These are phyloP conservation scores for Schizophyllum amplum DNA, from an alignment of 1,284 basidiomycete species.

Conservation along the genomic window DNA sequence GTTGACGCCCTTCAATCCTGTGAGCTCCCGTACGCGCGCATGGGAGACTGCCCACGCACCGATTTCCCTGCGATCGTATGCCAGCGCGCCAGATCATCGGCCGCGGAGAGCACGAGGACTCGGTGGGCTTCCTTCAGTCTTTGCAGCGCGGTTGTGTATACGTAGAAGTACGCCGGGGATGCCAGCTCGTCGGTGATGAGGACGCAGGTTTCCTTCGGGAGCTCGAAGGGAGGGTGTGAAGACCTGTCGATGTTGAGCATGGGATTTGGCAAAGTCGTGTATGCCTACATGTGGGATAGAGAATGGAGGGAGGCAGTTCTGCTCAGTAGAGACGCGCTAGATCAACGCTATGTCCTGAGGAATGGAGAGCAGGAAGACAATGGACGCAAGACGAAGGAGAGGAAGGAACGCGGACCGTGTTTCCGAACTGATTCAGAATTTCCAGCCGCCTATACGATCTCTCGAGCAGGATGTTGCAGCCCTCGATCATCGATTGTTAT, in stretches of 20 bases:
- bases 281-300: background rate
- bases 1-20: background rate
- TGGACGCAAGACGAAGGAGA: too few species aligned
- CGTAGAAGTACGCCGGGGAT: constrained; percentile 59
- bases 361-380: too few species aligned
- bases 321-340: too few species aligned
- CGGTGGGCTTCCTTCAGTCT: constrained; percentile 35
- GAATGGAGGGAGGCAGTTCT: background rate
- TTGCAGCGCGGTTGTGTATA: constrained; percentile 41
- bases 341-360: too few species aligned
- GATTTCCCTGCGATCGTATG: constrained; percentile 52
- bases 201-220: constrained; percentile 39
- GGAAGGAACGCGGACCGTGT: too few species aligned
- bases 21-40: background rate
- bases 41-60: constrained; percentile 26
- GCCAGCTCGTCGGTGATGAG: constrained; percentile 60
- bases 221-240: constrained; percentile 35
- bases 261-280: background rate
- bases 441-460: background rate
- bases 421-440: background rate
- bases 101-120: constrained; percentile 45
- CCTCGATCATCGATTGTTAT: background rate
- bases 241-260: constrained; percentile 18
- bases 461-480: background rate
- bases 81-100: constrained; percentile 50